Evolutionary conservation across 371 early-diverging fungal species (phyloP).

Genomic region (Rhizopus sp.): DNA sequence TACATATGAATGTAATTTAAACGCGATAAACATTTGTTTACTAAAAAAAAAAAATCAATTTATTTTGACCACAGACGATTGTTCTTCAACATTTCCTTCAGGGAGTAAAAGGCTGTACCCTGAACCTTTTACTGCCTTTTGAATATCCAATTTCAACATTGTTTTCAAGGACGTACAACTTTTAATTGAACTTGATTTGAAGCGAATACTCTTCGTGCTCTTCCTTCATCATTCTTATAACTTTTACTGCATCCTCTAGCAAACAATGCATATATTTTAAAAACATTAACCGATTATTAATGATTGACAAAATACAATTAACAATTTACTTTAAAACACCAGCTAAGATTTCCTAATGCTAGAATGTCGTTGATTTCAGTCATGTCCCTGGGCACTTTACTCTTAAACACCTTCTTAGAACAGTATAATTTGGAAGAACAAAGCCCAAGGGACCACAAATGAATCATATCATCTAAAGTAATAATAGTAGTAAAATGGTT

Average conservation of each 20-base stretch:
- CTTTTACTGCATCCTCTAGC: neutral
- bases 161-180: neutral
- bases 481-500: no score
- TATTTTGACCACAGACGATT: no score
- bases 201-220: neutral
- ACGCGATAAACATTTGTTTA: no score
- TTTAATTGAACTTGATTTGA: neutral
- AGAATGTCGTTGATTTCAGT: slow-evolving; percentile 7
- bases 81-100: no score
- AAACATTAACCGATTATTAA: neutral
- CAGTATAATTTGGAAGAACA: neutral
- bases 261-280: neutral
- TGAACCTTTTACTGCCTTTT: slow-evolving; percentile 7
- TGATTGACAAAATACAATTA: no score
- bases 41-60: no score
- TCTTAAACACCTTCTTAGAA: neutral
- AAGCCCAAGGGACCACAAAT: neutral
- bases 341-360: slow-evolving; percentile 4
- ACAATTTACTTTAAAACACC: slow-evolving; percentile 6
- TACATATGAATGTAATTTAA: no score
- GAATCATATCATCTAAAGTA: slow-evolving; percentile 9
- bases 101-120: slow-evolving; percentile 3
- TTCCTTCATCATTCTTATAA: neutral
- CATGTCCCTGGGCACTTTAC: slow-evolving; percentile 5
- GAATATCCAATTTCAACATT: slow-evolving; percentile 1